Evolutionary conservation across 164 flowering plant genomes (phyloP), one percentile per base, ranked within the genome.

Genomic region (Akebia trifoliata): DNA sequence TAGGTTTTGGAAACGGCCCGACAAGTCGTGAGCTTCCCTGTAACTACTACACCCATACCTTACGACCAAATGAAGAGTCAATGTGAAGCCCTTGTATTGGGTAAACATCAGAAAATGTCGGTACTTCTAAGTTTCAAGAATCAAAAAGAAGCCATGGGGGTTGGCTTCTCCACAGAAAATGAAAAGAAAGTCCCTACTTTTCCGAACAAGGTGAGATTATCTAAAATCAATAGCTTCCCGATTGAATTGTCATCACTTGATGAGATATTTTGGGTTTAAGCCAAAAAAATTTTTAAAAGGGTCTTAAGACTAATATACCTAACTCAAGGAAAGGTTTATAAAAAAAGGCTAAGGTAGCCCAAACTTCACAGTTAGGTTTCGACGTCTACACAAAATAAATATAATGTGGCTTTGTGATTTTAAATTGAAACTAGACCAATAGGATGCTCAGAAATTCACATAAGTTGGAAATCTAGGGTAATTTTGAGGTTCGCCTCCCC

Each of bases 41-140:
- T 74, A 29, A 74, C 90, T 47, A 65, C 81, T 3, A 65, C 85
- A 5, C 91, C 90, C 1, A 63, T 87, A 40, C 78, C 95, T 10
- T 90, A 90, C 59, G 85, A 87, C 60, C 76, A 90, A 70, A 82
- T 87, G 82, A 82, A 72, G 65, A 81, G 68, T 71, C 93, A 90
- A 58, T 90, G 97, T 69, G 93, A 87, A 68, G 95, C 95, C 32
- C 91, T 90, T 68, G 83, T 85, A 8, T 68, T 67, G 2, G 91
- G 93, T 31, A 90, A 90, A 65, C 87, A 87, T 69, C 81, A 84
- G 61, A 90, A 87, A 77, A 90, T 90, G 93, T 82, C 88, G 0
- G 83, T 76, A 55, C 86, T 90, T 63, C 78, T 76, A 6, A 85
- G 85, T 71, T 76, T 80, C 65, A 81, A 81, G 78, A 68, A 66